These are phyloP conservation scores for Pseudogymnoascus sp. DNA, from an alignment of 2,329 filamentous ascomycete genomes.

Conservation along the genomic window DNA sequence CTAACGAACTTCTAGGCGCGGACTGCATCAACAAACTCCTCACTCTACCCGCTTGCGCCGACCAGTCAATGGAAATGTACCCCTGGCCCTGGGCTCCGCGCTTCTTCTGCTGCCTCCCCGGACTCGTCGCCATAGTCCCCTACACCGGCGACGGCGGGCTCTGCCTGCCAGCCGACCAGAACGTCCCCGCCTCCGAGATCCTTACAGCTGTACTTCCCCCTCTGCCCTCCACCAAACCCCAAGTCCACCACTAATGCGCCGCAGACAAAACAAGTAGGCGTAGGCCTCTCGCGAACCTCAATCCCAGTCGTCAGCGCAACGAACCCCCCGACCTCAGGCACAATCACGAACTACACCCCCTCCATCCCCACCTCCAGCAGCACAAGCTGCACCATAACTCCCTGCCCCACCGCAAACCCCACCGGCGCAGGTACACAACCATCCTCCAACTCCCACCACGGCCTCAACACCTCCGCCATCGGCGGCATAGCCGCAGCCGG, in stretches of 20 bases:
- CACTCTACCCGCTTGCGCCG: neutral
- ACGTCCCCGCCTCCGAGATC: neutral
- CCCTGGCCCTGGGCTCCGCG: neutral
- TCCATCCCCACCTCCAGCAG: neutral
- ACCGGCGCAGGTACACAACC: neutral
- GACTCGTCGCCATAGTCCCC: neutral
- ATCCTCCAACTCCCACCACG: neutral
- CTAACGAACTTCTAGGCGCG: neutral
- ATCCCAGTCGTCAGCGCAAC: neutral
- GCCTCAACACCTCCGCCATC: neutral
- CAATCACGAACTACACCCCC: neutral
- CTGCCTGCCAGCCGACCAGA: neutral
- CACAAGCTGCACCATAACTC: neutral
- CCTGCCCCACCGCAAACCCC: neutral
- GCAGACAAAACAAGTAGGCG: neutral
- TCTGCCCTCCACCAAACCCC: neutral
- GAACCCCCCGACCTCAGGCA: neutral
- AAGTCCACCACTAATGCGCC: neutral
- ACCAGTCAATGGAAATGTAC: slow-evolving; percentile 5
- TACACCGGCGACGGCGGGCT: neutral
- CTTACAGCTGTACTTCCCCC: neutral
- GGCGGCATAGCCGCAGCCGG: neutral
- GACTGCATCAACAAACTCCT: neutral
- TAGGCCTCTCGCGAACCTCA: neutral
- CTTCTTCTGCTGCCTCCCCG: neutral